Evolutionary conservation across 2,329 filamentous ascomycete species (phyloP).

Genomic region (Aspergillus sp.): DNA sequence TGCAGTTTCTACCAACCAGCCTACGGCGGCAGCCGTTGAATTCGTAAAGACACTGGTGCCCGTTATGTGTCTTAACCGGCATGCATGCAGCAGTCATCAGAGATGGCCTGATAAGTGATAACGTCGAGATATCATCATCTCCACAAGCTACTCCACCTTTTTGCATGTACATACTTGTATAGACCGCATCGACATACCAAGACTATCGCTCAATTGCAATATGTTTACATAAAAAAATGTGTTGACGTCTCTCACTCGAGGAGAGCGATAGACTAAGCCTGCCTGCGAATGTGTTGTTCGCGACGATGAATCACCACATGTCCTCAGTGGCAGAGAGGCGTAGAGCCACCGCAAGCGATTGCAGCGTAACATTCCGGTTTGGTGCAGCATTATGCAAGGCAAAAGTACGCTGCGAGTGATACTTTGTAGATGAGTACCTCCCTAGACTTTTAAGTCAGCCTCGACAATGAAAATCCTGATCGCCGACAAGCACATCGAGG

Average conservation of each 20-base stretch:
- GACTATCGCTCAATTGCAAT: neutral
- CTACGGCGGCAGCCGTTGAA: neutral
- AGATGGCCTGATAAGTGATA: neutral
- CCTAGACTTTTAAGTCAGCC: neutral
- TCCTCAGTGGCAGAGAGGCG: too few species aligned
- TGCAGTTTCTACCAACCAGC: neutral
- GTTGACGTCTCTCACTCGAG: neutral
- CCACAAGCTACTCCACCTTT: neutral
- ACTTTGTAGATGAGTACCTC: neutral
- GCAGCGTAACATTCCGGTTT: too few species aligned
- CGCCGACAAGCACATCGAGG: slow-evolving; percentile 6
- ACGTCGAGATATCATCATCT: neutral
- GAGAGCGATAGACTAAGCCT: neutral
- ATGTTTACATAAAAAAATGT: neutral
- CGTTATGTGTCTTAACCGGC: neutral
- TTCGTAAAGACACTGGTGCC: neutral
- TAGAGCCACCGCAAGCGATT: neutral
- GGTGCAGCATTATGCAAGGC: neutral
- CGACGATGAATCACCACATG: neutral
- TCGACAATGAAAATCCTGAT: neutral
- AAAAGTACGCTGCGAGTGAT: slow-evolving; percentile 11
- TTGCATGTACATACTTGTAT: neutral
- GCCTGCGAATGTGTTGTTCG: neutral
- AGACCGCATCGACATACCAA: neutral
- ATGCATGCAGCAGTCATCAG: neutral